These are phyloP conservation scores for Lentinula raphanica DNA, from an alignment of 768 basidiomycete species.

Conservation along the genomic window DNA sequence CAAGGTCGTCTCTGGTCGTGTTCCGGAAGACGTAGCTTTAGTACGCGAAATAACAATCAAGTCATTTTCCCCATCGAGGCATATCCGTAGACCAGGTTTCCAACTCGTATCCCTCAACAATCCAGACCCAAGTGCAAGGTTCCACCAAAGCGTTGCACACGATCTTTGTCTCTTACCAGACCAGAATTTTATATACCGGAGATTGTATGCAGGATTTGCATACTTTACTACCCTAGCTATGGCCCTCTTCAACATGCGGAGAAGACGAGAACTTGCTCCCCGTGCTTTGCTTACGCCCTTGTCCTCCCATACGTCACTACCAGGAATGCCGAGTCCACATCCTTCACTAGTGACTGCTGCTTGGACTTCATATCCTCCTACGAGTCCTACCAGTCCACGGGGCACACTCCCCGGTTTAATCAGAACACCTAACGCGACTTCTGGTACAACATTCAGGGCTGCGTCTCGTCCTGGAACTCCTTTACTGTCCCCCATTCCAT, in stretches of 20 bases:
- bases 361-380: conserved; percentile 38
- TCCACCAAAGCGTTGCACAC: conserved; percentile 48
- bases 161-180: conserved; percentile 78
- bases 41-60: conserved; percentile 83
- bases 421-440: conserved; percentile 32
- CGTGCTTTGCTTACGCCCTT: conserved; percentile 21
- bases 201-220: conserved; percentile 61
- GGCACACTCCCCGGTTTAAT: conserved; percentile 30
- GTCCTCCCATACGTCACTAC: conserved; percentile 10
- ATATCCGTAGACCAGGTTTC: conserved; percentile 75
- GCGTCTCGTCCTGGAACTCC: conserved; percentile 37
- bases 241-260: conserved; percentile 35
- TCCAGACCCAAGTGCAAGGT: conserved; percentile 24
- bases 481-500: conserved; percentile 29
- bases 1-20: conserved; percentile 22
- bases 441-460: conserved; percentile 35
- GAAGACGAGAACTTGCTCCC: conserved; percentile 17
- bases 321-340: conserved; percentile 8
- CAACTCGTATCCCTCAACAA: conserved; percentile 68
- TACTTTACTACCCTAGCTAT: conserved; percentile 47
- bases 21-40: conserved; percentile 14
- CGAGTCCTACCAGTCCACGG: conserved; percentile 34
- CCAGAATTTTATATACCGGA: conserved; percentile 52
- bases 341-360: conserved; percentile 28
- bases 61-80: conserved; percentile 74